Base-by-base conservation (phyloP, 768 basidiomycete species). In the Nevesoporus exiguus region DNA sequence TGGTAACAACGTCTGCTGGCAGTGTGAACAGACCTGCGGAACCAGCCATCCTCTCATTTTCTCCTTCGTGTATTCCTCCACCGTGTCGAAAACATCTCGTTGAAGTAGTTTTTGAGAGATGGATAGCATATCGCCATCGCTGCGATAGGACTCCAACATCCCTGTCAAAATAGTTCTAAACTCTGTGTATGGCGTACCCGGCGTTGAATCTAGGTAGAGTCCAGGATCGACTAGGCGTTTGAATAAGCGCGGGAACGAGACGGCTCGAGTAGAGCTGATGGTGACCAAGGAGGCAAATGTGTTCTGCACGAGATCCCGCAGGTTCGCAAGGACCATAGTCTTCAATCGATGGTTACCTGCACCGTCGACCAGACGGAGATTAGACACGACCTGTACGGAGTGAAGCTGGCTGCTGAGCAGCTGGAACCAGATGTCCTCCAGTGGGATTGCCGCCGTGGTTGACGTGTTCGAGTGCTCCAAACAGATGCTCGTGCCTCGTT, bases 141-240 rank as follows among this genome's bases (percentile, higher is more conserved):
- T 84, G 36, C 88, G 84, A 73, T 98, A 98, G 2, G 93, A 88
- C 64, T 96, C 93, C 62, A 98, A 72, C 92, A 98, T 99, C n/a
- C 92, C 89, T 0, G 85, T 86, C 29, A 99, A 76, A 55, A 99
- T 94, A 11, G 83, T 81, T 42, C 93, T 81, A 71, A 98, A 96
- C 71, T 98, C 95, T 21, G 86, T 84, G 71, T 98, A 98, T 25
- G 85, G 82, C 13, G 84, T 82, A 31, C 83, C 79, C 22, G 78
- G 75, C 1, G 83, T 74, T 3, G 81, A 73, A 21, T 73, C 66
- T 14, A 76, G 69, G 27, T 75, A 69, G 2, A 84, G 75, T 5
- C 84, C 77, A 2, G 86, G 81, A 60, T 93, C 86, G 37, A 98
- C 91, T 5, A 98, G 80, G 7, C 93, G 84, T 61, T 90, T 93